A percentile compares a stretch with the other conserved stretches of the same genome.
phyloP scores from a whole-genome alignment of 176 grass and related monocot species.

The bread wheat (Triticum aestivum) region IWGSC_CS_RefSeq_v2.1 NC_057808.1:511411193-511411692 shows the following conservation, averaged over 20 bases:
- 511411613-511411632: constrained; percentile 92
- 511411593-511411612: constrained; percentile 87
- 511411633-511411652: constrained; percentile 84
- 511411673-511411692: constrained; percentile 63
- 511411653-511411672: constrained; percentile 96
- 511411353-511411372: neutral
- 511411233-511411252: neutral
- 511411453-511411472: neutral
- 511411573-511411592: constrained; percentile 61
- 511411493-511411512: neutral
- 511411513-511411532: neutral
- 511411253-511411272: neutral
- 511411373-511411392: neutral
- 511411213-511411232: no score
- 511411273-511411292: neutral
- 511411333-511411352: neutral
- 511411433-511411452: neutral
- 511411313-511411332: neutral
- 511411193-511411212: no score
- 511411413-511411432: neutral
- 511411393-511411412: constrained; percentile 26
- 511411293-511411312: neutral
- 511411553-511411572: neutral
- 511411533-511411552: neutral
- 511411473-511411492: constrained; percentile 42